phyloP scores from a whole-genome alignment of 768 basidiomycete species.

The Suillus subluteus region DNA sequence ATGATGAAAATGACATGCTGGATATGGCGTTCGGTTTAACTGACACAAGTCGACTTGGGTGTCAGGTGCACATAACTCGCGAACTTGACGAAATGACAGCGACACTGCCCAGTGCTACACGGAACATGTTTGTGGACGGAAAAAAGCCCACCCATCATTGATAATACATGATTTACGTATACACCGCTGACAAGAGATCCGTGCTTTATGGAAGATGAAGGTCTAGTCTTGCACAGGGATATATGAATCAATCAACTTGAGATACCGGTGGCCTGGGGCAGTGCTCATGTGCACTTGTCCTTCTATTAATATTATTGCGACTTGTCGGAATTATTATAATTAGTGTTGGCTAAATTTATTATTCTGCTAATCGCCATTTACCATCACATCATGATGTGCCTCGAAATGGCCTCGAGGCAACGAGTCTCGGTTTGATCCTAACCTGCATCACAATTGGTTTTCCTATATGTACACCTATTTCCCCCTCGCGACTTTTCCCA shows the following conservation, averaged over 20 bases:
- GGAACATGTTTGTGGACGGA: constrained; percentile 97
- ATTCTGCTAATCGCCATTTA: neutral
- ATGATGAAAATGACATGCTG: constrained; percentile 98
- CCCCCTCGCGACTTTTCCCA: constrained; percentile 1
- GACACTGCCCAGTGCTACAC: constrained; percentile 86
- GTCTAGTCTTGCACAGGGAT: neutral
- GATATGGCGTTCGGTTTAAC: constrained; percentile 98
- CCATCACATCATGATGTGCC: constrained; percentile 3
- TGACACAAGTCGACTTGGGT: constrained; percentile 85
- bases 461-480: constrained; percentile 8
- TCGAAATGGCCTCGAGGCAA: constrained; percentile 1
- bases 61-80: constrained; percentile 76
- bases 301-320: neutral
- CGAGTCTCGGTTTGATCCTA: neutral
- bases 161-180: neutral
- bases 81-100: constrained; percentile 86
- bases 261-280: neutral
- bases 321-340: neutral
- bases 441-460: neutral
- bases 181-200: neutral
- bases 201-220: neutral
- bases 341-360: constrained; percentile 4
- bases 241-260: neutral
- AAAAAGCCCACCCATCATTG: constrained; percentile 57
- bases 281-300: neutral